These are phyloP conservation scores for Xylariaceae sp. DNA, from an alignment of 2,329 filamentous ascomycete species.

Conservation along the genomic window DNA sequence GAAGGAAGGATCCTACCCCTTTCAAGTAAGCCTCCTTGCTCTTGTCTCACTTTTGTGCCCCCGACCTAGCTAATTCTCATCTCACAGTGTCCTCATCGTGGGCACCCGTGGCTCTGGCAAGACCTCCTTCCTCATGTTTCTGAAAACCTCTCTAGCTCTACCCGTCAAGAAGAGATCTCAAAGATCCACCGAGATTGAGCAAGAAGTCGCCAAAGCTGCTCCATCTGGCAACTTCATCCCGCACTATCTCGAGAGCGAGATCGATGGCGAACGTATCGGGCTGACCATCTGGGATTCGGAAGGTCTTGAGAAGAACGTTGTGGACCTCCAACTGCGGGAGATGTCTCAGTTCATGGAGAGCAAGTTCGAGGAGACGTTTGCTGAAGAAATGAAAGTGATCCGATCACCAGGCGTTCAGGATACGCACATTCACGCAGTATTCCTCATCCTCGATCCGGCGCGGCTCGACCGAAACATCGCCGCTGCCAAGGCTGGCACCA, in stretches of 20 bases:
- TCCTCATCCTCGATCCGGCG: conserved; percentile 83
- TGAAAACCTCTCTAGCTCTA: conserved; percentile 78
- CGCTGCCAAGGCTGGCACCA: conserved; percentile 51
- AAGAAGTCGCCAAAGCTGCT: conserved; percentile 53
- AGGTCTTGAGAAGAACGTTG: conserved; percentile 89
- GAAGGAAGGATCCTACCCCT: conserved; percentile 94
- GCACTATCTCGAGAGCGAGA: conserved; percentile 89
- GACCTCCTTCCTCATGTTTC: conserved; percentile 93
- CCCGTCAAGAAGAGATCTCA: conserved; percentile 72
- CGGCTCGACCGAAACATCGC: conserved; percentile 81
- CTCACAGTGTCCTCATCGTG: conserved; percentile 75
- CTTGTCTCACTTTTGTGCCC: background rate
- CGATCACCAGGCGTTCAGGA: conserved; percentile 89
- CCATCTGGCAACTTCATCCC: conserved; percentile 72
- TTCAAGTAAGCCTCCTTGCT: conserved; percentile 77
- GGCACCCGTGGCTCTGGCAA: conserved; percentile 87
- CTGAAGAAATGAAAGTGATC: conserved; percentile 95
- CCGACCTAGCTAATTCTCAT: conserved; percentile 13
- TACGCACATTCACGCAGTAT: conserved; percentile 95
- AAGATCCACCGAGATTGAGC: conserved; percentile 41
- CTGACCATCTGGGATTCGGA: conserved; percentile 96
- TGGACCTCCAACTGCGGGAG: conserved; percentile 89
- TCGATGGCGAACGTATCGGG: conserved; percentile 86
- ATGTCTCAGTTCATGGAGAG: conserved; percentile 91
- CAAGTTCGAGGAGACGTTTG: conserved; percentile 97